Evolutionary conservation across 2,329 filamentous ascomycete genomes (phyloP), one percentile per base, ranked within the genome.

Genomic region (Ophiocordyceps sinensis): DNA sequence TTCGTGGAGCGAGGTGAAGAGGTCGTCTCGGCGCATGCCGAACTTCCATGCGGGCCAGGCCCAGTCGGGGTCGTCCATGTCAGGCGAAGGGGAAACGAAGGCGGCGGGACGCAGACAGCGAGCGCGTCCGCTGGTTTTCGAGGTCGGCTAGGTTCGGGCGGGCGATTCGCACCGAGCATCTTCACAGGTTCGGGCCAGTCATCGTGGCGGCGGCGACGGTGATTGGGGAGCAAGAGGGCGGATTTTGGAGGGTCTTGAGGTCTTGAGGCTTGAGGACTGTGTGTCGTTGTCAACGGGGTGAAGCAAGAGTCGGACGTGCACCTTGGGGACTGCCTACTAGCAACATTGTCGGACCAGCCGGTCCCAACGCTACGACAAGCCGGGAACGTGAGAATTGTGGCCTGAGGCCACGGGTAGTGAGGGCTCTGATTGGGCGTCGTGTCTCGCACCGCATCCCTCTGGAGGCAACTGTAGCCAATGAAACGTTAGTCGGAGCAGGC

Each of bases 31-130:
- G 64, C 72, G 75, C 67, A 77, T 67, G 52, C 71, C 73, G 62
- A 77, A 77, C 57, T 77, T 77, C 73, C 73, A 77, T 50, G 68
- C 67, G 36, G 73, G 73, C 73, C 73, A 77, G 49, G 65, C 61
- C 53, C 58, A 63, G 48, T 57, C 63, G 28, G 64, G 65, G 42
- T 75, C 72, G 58, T 76, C 71, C 73, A 77, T 77, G 45, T 51
- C 51, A 52, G 52, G 38, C 10, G 21, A 29, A 23, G 37, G 12
- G 17, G 17, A 31, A 38, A 21, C n/a, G 36, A 34, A 26, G 4
- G 19, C 31, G 26, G 15, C 26, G 23, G 37, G 14, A 42, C 28
- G 42, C 35, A 40, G 40, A 35, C 37, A 28, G n/a, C 28, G 15
- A 28, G 32, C 29, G 40, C 44, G 32, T 39, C 32, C 32, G 9